Percentiles rank a stretch among this genome's conserved stretches.
Evolutionary conservation across 768 basidiomycete species (phyloP).

Genomic region (Russula vinacea): DNA sequence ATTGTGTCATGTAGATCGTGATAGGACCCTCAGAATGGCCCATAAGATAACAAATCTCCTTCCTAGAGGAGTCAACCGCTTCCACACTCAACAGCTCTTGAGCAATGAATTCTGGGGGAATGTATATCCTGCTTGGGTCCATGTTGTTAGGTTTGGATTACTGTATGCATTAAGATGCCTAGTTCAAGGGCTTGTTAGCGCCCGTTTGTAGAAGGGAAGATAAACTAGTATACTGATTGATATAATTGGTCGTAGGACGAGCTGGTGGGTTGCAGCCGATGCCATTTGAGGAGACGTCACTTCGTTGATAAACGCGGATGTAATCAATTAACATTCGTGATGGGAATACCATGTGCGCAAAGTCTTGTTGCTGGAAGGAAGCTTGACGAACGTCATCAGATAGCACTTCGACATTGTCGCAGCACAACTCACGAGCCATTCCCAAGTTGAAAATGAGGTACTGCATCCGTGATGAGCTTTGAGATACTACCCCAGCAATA

Average conservation of each 20-base stretch:
- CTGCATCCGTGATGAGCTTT: constrained; percentile 39
- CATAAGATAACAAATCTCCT: constrained; percentile 12
- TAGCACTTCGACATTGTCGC: constrained; percentile 9
- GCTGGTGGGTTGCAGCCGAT: constrained; percentile 77
- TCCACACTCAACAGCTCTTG: constrained; percentile 15
- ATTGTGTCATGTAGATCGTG: constrained; percentile 27
- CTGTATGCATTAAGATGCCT: constrained; percentile 58
- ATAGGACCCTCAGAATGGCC: neutral
- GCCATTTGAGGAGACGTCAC: constrained; percentile 59
- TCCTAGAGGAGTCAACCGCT: neutral
- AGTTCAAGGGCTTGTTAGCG: constrained; percentile 1
- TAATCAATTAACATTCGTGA: constrained; percentile 84
- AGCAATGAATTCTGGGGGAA: constrained; percentile 64
- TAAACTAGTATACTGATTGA: constrained; percentile 48
- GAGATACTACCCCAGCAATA: constrained; percentile 25
- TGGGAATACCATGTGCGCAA: constrained; percentile 70
- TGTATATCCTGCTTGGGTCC: constrained; percentile 69
- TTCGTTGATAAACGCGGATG: constrained; percentile 80
- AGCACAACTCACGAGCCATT: constrained; percentile 52
- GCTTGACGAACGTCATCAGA: constrained; percentile 35
- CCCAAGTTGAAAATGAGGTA: constrained; percentile 85
- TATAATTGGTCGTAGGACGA: constrained; percentile 79
- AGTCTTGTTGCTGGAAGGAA: constrained; percentile 73
- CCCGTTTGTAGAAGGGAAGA: neutral
- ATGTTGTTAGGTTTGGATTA: constrained; percentile 83